Conservation (phyloP, 768 basidiomycete genomes). For the Phanerochaete carnosa region DNA sequence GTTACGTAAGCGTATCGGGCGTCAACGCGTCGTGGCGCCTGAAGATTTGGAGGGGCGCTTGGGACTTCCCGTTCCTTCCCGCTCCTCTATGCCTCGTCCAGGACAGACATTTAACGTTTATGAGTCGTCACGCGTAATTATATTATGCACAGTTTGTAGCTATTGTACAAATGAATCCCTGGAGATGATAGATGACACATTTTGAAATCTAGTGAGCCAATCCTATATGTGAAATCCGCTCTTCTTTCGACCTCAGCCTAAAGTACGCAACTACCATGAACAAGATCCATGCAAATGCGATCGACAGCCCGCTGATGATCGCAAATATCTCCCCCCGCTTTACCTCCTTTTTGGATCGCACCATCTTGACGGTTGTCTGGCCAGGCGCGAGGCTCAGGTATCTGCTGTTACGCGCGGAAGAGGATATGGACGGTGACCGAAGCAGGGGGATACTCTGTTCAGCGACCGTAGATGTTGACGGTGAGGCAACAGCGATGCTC, state of each 20-base stretch:
- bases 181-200: not conserved
- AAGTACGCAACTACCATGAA: slow-evolving; percentile 63
- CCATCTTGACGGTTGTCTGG: slow-evolving; percentile 8
- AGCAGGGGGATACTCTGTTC: slow-evolving; percentile 24
- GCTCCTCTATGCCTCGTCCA: not conserved
- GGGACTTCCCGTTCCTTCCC: not conserved
- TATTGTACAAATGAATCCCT: not conserved
- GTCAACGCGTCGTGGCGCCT: not conserved
- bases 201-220: not conserved
- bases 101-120: too few relatives aligned
- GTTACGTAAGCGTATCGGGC: not conserved
- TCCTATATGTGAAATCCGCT: slow-evolving; percentile 20
- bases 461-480: slow-evolving; percentile 8
- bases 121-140: not conserved
- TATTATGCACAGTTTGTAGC: not conserved
- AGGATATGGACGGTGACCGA: slow-evolving; percentile 11
- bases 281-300: slow-evolving; percentile 56
- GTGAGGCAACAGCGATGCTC: slow-evolving; percentile 6
- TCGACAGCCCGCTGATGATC: slow-evolving; percentile 36
- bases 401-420: slow-evolving; percentile 19
- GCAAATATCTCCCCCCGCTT: slow-evolving; percentile 50
- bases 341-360: slow-evolving; percentile 22
- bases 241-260: slow-evolving; percentile 45
- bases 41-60: not conserved
- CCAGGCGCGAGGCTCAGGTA: slow-evolving; percentile 12